phyloP scores from a whole-genome alignment of 257 asterid genomes.

The Henckelia pumila region DNA sequence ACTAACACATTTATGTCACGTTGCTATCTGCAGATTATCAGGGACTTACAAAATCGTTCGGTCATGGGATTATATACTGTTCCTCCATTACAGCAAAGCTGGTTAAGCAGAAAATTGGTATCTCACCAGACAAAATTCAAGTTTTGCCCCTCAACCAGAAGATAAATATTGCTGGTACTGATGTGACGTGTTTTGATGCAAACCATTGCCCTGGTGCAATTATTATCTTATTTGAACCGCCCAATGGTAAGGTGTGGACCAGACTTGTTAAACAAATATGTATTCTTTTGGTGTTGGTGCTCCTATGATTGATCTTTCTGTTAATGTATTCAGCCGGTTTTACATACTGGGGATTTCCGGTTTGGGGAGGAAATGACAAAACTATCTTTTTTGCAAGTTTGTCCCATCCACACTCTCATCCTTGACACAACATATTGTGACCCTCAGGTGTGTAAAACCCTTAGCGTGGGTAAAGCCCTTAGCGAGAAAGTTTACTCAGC shows the following conservation, averaged over 20 bases:
- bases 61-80: constrained; percentile 83
- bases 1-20: constrained; percentile 10
- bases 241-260: constrained; percentile 71
- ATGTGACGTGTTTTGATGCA: constrained; percentile 88
- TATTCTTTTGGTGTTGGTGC: constrained; percentile 4
- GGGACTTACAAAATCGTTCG: constrained; percentile 86
- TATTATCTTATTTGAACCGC: constrained; percentile 81
- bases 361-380: constrained; percentile 69
- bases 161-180: constrained; percentile 67
- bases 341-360: constrained; percentile 96
- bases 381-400: constrained; percentile 46
- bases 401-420: constrained; percentile 70
- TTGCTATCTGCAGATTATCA: constrained; percentile 76
- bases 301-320: constrained; percentile 19
- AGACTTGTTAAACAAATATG: constrained; percentile 16
- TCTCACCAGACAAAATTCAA: constrained; percentile 65
- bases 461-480: constrained; percentile 18
- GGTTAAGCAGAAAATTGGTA: constrained; percentile 77
- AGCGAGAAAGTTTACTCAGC: background rate
- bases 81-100: constrained; percentile 84
- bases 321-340: constrained; percentile 56
- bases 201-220: constrained; percentile 98
- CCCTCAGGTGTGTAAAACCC: constrained; percentile 61
- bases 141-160: constrained; percentile 82
- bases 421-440: constrained; percentile 93